A percentile compares a stretch with the other conserved stretches of the same genome.
Evolutionary conservation across 2,329 filamentous ascomycete species (phyloP).

Genomic region (Exophiala aquamarina): DNA sequence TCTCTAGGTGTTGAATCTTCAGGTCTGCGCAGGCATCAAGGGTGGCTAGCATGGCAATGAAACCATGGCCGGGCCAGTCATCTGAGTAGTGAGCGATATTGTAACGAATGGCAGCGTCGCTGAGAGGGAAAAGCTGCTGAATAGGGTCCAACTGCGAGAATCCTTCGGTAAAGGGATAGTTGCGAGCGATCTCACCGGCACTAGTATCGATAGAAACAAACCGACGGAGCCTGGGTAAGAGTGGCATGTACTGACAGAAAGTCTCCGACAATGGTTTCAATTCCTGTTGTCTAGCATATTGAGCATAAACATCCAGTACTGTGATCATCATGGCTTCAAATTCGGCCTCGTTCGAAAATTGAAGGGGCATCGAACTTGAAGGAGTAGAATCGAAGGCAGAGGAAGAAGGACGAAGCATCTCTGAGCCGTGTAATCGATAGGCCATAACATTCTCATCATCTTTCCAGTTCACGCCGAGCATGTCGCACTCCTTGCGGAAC

Average conservation of each 20-base stretch:
- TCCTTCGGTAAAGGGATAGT: not conserved
- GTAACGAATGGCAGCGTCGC: not conserved
- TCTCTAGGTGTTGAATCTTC: constrained; percentile 11
- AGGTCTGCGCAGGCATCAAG: not conserved
- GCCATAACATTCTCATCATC: no score
- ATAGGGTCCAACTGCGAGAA: not conserved
- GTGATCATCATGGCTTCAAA: no score
- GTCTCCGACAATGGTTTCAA: not conserved
- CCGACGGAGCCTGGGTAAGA: constrained; percentile 4
- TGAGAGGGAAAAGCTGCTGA: constrained; percentile 2
- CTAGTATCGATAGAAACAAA: constrained; percentile 5
- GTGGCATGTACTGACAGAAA: constrained; percentile 3
- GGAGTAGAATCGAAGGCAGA: no score
- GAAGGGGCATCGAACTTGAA: no score
- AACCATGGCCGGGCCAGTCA: constrained; percentile 12
- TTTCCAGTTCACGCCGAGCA: no score
- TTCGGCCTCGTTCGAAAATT: no score
- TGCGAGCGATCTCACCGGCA: not conserved
- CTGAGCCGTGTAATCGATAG: no score
- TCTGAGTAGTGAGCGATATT: not conserved
- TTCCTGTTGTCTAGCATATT: not conserved
- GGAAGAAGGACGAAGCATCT: no score
- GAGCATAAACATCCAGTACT: not conserved
- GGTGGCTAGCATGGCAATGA: constrained; percentile 7
- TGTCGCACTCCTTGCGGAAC: no score